These are phyloP conservation scores for Penicillium sp. DNA, from an alignment of 2,329 filamentous ascomycete species.

Conservation along the genomic window DNA sequence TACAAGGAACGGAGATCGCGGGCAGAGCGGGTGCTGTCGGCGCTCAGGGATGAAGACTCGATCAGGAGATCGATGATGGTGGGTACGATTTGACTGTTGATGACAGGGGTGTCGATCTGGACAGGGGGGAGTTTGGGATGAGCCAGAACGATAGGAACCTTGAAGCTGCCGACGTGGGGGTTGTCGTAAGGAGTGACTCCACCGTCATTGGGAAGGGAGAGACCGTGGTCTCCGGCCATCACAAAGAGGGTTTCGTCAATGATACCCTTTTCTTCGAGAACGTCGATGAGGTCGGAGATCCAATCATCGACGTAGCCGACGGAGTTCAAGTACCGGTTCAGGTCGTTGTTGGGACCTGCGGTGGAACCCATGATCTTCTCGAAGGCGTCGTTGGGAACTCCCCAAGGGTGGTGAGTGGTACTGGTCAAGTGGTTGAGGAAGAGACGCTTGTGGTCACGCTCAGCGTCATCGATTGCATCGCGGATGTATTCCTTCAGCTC, in stretches of 20 bases:
- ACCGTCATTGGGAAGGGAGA: conserved; percentile 39
- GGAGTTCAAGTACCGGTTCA: conserved; percentile 35
- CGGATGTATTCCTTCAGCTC: conserved; percentile 35
- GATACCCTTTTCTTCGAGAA: conserved; percentile 34
- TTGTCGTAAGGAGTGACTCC: conserved; percentile 37
- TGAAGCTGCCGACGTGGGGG: conserved; percentile 36
- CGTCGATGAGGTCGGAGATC: conserved; percentile 33
- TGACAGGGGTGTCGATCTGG: conserved; percentile 30
- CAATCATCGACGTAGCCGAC: conserved; percentile 36
- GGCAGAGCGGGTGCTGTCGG: conserved; percentile 21
- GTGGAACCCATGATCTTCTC: conserved; percentile 24
- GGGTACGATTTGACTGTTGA: conserved; percentile 35
- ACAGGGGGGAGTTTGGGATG: conserved; percentile 35
- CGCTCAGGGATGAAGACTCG: conserved; percentile 32
- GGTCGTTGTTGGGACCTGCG: conserved; percentile 22
- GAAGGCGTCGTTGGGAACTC: conserved; percentile 28
- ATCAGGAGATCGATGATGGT: conserved; percentile 35
- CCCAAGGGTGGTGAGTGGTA: conserved; percentile 38
- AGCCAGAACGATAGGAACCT: conserved; percentile 35
- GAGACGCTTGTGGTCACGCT: conserved; percentile 32
- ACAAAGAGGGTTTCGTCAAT: conserved; percentile 36
- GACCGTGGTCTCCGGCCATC: conserved; percentile 38
- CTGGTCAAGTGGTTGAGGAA: conserved; percentile 38
- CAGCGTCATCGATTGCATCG: conserved; percentile 35
- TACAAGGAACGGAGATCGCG: conserved; percentile 32